Evolutionary conservation across 2,329 filamentous ascomycete genomes (phyloP), one percentile per base, ranked within the genome.

Genomic region (Ophiobolus disseminans): DNA sequence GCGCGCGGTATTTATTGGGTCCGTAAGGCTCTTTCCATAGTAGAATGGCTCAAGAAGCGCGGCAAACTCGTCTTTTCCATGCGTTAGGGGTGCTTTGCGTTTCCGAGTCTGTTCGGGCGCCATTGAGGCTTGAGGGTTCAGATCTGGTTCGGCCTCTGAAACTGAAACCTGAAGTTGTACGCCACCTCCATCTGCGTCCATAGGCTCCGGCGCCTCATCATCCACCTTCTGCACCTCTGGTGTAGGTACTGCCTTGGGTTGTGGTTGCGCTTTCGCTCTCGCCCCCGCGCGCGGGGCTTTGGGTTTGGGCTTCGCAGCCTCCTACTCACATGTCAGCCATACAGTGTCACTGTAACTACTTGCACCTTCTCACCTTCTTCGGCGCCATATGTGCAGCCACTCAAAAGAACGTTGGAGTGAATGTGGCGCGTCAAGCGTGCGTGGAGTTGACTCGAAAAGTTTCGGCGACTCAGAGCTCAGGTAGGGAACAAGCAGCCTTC

Each of bases 41-140:
- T 89, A 89, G 67, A 88, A 88, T 0, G 86, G 86, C 65, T 88
- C 80, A 20, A 89, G 78, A 20, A 88, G 76, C 28, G 84, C 83
- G 63, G 87, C 83, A 63, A 86, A 86, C 16, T 78, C 77, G 53
- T 78, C 76, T 46, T 77, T 75, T 31, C 57, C 61, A n/a, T 63
- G 63, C 37, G 56, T 60, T 36, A 56, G 58, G 45, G 64, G 58
- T 40, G 64, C 62, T 50, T 58, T 60, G 51, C 65, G 63, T 45
- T 64, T 66, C 21, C 63, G 60, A 35, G 61, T 60, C 43, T 60
- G 53, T 42, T 70, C 65, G 28, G 65, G 31, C 25, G 57, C 53
- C 30, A 48, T 59, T 17, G 62, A 58, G 19, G 63, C 57, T 16
- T 53, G 48, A 1, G 54, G 53, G 19, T 64, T 60, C 16, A 54